Evolutionary conservation across 176 grass and related monocot genomes (phyloP).

Genomic region (Oryza longistaminata): DNA sequence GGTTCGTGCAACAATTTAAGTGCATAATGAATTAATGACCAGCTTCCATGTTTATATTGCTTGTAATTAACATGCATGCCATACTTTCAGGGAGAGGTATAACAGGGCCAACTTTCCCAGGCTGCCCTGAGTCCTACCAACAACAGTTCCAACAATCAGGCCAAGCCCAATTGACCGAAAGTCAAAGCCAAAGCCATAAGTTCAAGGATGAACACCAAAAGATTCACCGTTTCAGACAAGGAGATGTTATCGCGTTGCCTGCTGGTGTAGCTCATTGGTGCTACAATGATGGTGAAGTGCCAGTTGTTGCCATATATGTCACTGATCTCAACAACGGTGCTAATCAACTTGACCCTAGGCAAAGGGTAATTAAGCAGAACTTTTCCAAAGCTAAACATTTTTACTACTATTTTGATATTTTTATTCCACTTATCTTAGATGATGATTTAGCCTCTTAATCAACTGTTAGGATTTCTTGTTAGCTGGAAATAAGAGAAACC

Average conservation of each 20-base stretch:
- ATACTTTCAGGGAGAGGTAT: constrained; percentile 41
- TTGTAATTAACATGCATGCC: neutral
- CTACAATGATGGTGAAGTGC: constrained; percentile 53
- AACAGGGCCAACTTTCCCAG: constrained; percentile 29
- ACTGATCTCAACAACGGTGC: constrained; percentile 39
- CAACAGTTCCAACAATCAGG: constrained; percentile 33
- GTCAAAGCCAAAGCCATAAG: constrained; percentile 33
- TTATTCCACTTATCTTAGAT: neutral
- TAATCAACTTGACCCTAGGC: constrained; percentile 39
- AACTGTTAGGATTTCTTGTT: constrained; percentile 43
- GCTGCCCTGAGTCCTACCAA: constrained; percentile 44
- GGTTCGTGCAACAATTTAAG: constrained; percentile 3
- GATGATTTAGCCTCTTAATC: neutral
- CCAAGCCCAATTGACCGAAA: neutral
- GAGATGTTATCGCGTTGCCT: constrained; percentile 47
- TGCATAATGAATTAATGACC: neutral
- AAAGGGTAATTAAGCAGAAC: constrained; percentile 28
- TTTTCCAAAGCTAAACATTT: neutral
- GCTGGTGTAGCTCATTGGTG: constrained; percentile 49
- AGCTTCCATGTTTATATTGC: neutral
- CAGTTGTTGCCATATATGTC: constrained; percentile 39
- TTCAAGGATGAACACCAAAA: constrained; percentile 49
- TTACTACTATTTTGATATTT: neutral
- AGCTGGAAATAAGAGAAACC: constrained; percentile 36
- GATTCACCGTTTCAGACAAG: constrained; percentile 41